Percentiles rank a stretch among this genome's conserved stretches.
Evolutionary conservation across 2,329 filamentous ascomycete genomes (phyloP).

Genomic region (Pseudogymnoascus sp.): DNA sequence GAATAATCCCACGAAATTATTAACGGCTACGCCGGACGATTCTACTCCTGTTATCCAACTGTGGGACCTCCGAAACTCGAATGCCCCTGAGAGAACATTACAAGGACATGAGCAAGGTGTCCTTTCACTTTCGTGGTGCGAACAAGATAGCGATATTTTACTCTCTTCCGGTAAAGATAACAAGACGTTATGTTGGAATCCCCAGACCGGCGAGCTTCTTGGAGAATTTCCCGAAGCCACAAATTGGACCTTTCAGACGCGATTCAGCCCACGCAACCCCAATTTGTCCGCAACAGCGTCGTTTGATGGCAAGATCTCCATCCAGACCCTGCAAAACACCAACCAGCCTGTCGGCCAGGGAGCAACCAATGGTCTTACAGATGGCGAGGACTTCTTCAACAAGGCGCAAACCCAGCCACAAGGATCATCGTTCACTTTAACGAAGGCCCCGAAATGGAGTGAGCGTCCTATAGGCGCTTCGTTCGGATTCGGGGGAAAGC

Average conservation of each 20-base stretch:
- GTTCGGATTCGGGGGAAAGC: slow-evolving; percentile 92
- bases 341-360: slow-evolving; percentile 67
- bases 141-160: slow-evolving; percentile 80
- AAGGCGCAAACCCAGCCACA: slow-evolving; percentile 89
- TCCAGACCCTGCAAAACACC: slow-evolving; percentile 92
- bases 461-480: slow-evolving; percentile 78
- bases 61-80: slow-evolving; percentile 95
- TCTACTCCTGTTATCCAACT: slow-evolving; percentile 80
- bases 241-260: slow-evolving; percentile 98
- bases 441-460: slow-evolving; percentile 83
- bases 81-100: slow-evolving; percentile 82
- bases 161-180: slow-evolving; percentile 97
- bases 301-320: slow-evolving; percentile 91
- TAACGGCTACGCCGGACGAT: slow-evolving; percentile 88
- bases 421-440: slow-evolving; percentile 78
- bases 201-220: slow-evolving; percentile 77
- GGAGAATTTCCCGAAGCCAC: slow-evolving; percentile 95
- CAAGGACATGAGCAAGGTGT: slow-evolving; percentile 93
- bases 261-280: slow-evolving; percentile 90
- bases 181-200: slow-evolving; percentile 91
- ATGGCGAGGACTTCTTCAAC: slow-evolving; percentile 94
- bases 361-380: slow-evolving; percentile 61
- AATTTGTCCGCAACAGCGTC: slow-evolving; percentile 89
- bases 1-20: slow-evolving; percentile 85
- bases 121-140: slow-evolving; percentile 90